Conservation (phyloP, 1,139 yeast genomes). For the Hyphopichia fennica region DNA sequence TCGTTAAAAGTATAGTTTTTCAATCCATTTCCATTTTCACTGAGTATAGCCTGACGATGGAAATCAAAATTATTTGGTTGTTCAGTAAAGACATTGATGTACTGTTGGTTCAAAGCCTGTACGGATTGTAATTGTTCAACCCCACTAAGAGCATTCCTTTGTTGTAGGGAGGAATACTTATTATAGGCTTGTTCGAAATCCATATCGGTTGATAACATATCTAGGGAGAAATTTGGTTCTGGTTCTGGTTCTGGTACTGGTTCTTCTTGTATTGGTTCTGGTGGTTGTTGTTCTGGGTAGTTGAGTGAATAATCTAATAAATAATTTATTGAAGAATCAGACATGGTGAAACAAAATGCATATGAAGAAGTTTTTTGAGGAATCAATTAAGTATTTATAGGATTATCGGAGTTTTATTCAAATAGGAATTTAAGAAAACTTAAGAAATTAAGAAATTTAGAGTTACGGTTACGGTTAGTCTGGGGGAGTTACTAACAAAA, state of each 20-base stretch:
- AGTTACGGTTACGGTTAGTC: too few relatives aligned
- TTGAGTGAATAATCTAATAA: too few relatives aligned
- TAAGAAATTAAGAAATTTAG: too few relatives aligned
- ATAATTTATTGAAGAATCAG: too few relatives aligned
- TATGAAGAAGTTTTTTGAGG: too few relatives aligned
- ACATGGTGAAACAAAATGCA: too few relatives aligned
- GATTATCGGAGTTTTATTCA: too few relatives aligned
- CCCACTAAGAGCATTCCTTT: slow-evolving; percentile 35
- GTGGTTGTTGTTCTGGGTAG: background rate
- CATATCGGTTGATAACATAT: slow-evolving; percentile 42
- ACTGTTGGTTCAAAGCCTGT: slow-evolving; percentile 33
- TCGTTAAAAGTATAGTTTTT: too few relatives aligned
- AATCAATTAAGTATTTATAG: too few relatives aligned
- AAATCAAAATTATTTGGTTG: slow-evolving; percentile 1
- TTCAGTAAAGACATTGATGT: slow-evolving; percentile 6
- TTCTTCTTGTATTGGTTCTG: background rate
- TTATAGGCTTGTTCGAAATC: slow-evolving; percentile 49
- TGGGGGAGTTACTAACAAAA: too few relatives aligned
- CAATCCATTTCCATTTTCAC: slow-evolving; percentile 9
- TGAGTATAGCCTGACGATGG: background rate
- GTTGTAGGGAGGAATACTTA: slow-evolving; percentile 42
- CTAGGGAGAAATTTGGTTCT: slow-evolving; percentile 19
- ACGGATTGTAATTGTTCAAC: slow-evolving; percentile 42
- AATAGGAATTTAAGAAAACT: too few relatives aligned
- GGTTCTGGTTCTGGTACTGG: background rate